Base-by-base conservation (phyloP, 2,329 filamentous ascomycete genomes). In the Cercospora brassicicola region DNA sequence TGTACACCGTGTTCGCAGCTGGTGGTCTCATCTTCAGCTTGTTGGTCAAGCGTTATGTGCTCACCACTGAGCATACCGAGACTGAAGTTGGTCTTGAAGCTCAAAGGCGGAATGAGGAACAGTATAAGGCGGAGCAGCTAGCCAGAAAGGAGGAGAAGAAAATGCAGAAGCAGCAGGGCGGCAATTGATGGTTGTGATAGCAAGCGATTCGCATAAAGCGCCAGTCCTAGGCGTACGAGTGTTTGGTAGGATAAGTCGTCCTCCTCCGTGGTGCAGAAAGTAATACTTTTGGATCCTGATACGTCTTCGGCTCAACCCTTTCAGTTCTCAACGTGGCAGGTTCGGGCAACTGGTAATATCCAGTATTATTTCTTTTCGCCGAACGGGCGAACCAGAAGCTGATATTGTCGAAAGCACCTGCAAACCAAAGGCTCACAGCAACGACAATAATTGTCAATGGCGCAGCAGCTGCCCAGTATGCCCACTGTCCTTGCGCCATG, bases 361-460 rank as follows among this genome's bases (percentile, higher is more conserved):
- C 55, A n/a, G 26, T 15, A 13, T 11, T 20, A 2, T 31, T 31
- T 13, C 18, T 48, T 23, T n/a, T 39, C 15, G 28, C 15, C 10
- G 65, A 59, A 11, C 65, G 33, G 3, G 59, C 20, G 31, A 66
- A 57, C 65, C 65, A 67, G 9, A 18, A 51, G 26, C 62, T 33
- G 15, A 59, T 11, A 30, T 65, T 60, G 23, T 65, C 68, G 13
- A 70, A 62, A 8, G 62, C 59, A 9, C 65, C 67, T 2, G 65
- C 65, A 20, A 62, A 69, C 65, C 65, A 69, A 15, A 67, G 42
- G 53, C 67, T 69, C 9, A 56, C 57, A 5, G 57, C 62, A 13
- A 66, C 59, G 20, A 67, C 66, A 39, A 67, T 26, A 6, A 66
- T 56, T 30, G 64, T 60, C 20, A 67, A 31, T 39, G 64, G 60